Evolutionary conservation across 2,329 filamentous ascomycete species (phyloP), one percentile per base, ranked within the genome.

Genomic region (Xylariales sp.): DNA sequence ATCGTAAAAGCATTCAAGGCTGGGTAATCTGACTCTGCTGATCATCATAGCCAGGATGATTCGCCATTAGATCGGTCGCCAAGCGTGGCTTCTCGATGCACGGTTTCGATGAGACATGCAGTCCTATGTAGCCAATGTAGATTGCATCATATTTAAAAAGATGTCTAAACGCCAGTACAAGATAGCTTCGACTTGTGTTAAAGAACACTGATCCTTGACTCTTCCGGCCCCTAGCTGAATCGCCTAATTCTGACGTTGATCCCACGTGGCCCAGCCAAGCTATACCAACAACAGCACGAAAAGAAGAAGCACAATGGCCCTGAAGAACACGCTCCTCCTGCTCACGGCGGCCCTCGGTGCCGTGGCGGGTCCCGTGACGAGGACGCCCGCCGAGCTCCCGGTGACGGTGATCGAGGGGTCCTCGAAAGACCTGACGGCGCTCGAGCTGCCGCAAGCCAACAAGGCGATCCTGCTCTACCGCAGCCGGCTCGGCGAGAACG

Each of bases 331-430:
- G 5, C 23, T 65, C 54, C 58, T 70, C 12, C 41, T 66, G 5
- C 43, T 66, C 16, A 39, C 67, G 9, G 52, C 57, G 6, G 63
- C 52, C 28, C 30, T 62, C 43, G 60, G 63, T 7, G 60, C 61
- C 34, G 12, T 65, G 2, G 62, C 68, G 5, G 55, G 65, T 3
- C 66, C 69, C 28, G 46, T 70, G 7, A 18, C 9, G 5, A 52
- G 34, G 16, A 28, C 10, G 6, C 60, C 66, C 2, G 14, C 62
- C 12, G 66, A 69, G 50, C 69, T 69, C 4, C 60, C 62, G 4
- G 63, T 70, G 30, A 18, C 5, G 28, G 66, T 70, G 5, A 63
- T 70, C 63, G 60, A 70, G 36, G 69, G 69, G 9, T 18, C 68
- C 1, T 69, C 69, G 1, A 59, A 55, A 28, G 52, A 66, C 52